These are phyloP conservation scores for Clitopilus passeckerianus DNA, from an alignment of 768 basidiomycete species.

Conservation along the genomic window DNA sequence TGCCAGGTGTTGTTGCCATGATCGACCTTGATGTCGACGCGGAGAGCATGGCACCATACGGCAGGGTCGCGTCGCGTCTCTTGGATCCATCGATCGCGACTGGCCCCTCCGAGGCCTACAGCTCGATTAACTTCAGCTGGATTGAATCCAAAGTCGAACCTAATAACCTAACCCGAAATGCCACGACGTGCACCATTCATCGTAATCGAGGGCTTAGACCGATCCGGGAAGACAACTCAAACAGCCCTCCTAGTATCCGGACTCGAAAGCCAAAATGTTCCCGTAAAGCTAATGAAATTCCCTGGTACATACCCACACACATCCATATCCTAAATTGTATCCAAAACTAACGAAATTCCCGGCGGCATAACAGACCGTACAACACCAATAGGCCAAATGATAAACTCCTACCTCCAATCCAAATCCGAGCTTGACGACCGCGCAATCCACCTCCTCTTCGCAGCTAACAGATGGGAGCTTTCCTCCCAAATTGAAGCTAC, in stretches of 20 bases:
- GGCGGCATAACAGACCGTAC: constrained; percentile 65
- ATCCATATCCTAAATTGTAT: not conserved
- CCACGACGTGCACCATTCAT: constrained; percentile 71
- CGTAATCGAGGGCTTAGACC: constrained; percentile 93
- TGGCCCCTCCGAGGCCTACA: not conserved
- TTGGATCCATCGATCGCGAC: not conserved
- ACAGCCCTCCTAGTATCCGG: constrained; percentile 53
- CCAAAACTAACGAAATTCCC: not conserved
- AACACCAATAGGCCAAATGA: constrained; percentile 88
- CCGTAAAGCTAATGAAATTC: constrained; percentile 73
- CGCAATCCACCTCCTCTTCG: constrained; percentile 90
- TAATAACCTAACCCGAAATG: constrained; percentile 5
- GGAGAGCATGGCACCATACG: no score
- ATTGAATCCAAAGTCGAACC: not conserved
- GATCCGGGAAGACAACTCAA: constrained; percentile 93
- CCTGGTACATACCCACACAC: constrained; percentile 57
- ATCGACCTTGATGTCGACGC: no score
- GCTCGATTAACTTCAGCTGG: no score
- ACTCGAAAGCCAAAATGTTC: constrained; percentile 39
- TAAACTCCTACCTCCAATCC: constrained; percentile 85
- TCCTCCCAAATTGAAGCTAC: constrained; percentile 48
- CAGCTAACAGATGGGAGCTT: constrained; percentile 96
- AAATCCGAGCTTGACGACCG: constrained; percentile 86
- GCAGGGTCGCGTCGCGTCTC: no score
- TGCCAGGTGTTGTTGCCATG: no score